Conservation (phyloP, 164 flowering plant genomes). For the Malania oleifera region DNA sequence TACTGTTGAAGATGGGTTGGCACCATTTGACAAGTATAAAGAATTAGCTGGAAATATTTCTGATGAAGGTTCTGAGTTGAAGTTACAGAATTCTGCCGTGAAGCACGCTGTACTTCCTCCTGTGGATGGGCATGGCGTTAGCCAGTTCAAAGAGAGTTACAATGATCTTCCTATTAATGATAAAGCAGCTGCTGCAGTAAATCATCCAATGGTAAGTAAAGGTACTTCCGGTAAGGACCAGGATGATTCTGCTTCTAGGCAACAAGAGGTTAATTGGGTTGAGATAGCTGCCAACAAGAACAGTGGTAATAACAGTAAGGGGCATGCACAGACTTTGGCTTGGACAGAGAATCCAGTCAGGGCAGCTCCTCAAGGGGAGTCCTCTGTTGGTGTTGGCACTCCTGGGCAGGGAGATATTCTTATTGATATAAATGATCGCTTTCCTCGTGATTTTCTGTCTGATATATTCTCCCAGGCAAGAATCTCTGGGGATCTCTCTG, state of each 20-base stretch:
- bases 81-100: constrained; percentile 20
- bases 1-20: constrained; percentile 31
- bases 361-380: constrained; percentile 27
- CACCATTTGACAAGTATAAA: constrained; percentile 31
- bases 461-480: constrained; percentile 68
- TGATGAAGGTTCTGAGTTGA: constrained; percentile 20
- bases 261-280: constrained; percentile 25
- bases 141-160: constrained; percentile 10
- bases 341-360: constrained; percentile 26
- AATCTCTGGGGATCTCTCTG: constrained; percentile 36
- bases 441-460: constrained; percentile 82
- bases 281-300: constrained; percentile 23
- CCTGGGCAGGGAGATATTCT: constrained; percentile 53
- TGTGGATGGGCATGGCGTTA: constrained; percentile 13
- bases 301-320: constrained; percentile 13
- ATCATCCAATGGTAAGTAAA: constrained; percentile 14
- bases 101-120: constrained; percentile 9
- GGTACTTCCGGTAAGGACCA: constrained; percentile 22
- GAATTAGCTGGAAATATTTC: constrained; percentile 26
- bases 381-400: constrained; percentile 22
- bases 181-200: constrained; percentile 20
- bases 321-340: constrained; percentile 21
- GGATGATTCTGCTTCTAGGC: constrained; percentile 30
- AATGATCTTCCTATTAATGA: constrained; percentile 13
- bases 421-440: constrained; percentile 84